phyloP scores from a whole-genome alignment of 2,329 filamentous ascomycete species.

The Dendrostoma leiphaemia region DNA sequence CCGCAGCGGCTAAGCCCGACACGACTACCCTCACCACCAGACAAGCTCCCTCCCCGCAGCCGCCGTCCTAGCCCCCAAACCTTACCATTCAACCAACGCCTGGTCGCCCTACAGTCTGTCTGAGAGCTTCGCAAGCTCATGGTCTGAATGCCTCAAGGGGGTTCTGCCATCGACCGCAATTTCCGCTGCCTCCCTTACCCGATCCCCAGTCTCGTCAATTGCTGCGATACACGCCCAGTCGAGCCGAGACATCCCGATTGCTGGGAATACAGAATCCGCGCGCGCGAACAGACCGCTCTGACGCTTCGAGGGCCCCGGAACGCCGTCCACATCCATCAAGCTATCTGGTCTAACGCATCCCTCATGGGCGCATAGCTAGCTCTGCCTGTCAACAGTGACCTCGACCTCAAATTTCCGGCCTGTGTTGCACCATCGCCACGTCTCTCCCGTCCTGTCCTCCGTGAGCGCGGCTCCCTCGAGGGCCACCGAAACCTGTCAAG shows the following conservation, averaged over 20 bases:
- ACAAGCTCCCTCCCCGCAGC: constrained; percentile 8
- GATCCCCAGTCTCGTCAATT: constrained; percentile 1
- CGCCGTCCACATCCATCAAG: background rate
- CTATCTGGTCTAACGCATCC: background rate
- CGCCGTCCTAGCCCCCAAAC: constrained; percentile 3
- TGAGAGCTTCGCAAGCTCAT: constrained; percentile 10
- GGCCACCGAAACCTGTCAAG: constrained; percentile 30
- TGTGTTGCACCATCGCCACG: constrained; percentile 6
- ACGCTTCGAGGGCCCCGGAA: background rate
- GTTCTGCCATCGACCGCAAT: constrained; percentile 5
- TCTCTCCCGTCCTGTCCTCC: constrained; percentile 10
- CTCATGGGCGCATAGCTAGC: constrained; percentile 16
- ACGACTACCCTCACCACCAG: background rate
- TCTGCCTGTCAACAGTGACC: constrained; percentile 4
- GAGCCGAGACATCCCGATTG: constrained; percentile 2
- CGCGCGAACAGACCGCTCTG: background rate
- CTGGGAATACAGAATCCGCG: background rate
- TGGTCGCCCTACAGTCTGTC: constrained; percentile 1
- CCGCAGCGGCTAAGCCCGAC: constrained; percentile 14
- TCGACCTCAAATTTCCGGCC: constrained; percentile 5
- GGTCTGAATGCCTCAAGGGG: constrained; percentile 2
- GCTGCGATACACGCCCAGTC: constrained; percentile 1
- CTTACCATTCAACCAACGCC: background rate
- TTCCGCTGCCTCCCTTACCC: background rate
- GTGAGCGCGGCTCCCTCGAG: constrained; percentile 18